A percentile compares a stretch with the other conserved stretches of the same genome.
Evolutionary conservation across 139 green algal species (phyloP).

Genomic region (Coelastrella sp.): DNA sequence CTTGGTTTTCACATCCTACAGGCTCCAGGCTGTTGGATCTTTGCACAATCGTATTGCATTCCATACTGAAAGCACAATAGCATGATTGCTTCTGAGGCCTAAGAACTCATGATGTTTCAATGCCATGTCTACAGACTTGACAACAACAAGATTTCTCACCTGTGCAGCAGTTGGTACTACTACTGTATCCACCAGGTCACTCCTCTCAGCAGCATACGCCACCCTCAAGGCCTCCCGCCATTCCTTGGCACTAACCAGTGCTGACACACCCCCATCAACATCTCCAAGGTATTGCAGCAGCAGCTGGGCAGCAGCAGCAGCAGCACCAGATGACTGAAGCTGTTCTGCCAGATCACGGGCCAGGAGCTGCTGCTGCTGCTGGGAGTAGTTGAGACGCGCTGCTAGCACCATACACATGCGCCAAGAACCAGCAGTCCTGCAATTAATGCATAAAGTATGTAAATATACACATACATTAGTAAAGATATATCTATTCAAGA

Average conservation of each 20-base stretch:
- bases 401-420: slow-evolving; percentile 82
- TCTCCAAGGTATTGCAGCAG: slow-evolving; percentile 74
- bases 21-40: too few species aligned
- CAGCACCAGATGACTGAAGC: slow-evolving; percentile 62
- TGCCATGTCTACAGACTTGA: too few species aligned
- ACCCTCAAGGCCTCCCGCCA: slow-evolving; percentile 69
- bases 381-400: slow-evolving; percentile 57
- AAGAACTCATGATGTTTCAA: too few species aligned
- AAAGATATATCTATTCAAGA: too few species aligned
- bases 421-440: slow-evolving; percentile 77
- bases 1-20: too few species aligned
- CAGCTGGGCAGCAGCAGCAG: slow-evolving; percentile 76
- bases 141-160: slow-evolving; percentile 4
- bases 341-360: slow-evolving; percentile 77
- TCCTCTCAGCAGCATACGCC: slow-evolving; percentile 45
- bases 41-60: too few species aligned
- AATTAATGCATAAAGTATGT: too few species aligned
- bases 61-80: too few species aligned
- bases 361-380: slow-evolving; percentile 55
- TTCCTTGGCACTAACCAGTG: slow-evolving; percentile 69
- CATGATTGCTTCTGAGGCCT: too few species aligned
- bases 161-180: slow-evolving; percentile 66
- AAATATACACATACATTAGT: too few species aligned
- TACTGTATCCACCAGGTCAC: slow-evolving; percentile 64
- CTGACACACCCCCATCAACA: slow-evolving; percentile 70